These are phyloP conservation scores for Colletotrichum viniferum DNA, from an alignment of 2,329 filamentous ascomycete species.

Conservation along the genomic window DNA sequence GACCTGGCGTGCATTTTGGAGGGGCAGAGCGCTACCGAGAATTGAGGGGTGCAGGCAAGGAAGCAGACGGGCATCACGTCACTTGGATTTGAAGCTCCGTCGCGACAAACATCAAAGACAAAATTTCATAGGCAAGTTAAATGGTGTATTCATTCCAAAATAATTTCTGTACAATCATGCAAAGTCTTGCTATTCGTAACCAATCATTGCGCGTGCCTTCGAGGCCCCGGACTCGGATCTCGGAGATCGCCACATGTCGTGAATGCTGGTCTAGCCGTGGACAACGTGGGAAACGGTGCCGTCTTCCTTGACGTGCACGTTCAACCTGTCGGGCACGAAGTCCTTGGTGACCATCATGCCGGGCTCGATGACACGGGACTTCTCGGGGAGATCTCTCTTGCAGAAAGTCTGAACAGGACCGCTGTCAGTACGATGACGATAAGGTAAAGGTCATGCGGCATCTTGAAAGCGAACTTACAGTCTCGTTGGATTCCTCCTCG, in stretches of 20 bases:
- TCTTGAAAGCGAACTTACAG: constrained; percentile 45
- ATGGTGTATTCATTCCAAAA: neutral
- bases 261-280: constrained; percentile 48
- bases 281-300: constrained; percentile 64
- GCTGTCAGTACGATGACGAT: neutral
- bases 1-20: constrained; percentile 22
- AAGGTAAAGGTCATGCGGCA: neutral
- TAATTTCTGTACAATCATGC: neutral
- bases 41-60: neutral
- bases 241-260: neutral
- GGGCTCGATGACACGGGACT: constrained; percentile 60
- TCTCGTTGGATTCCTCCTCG: constrained; percentile 54
- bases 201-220: neutral
- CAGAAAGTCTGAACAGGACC: constrained; percentile 55
- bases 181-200: neutral
- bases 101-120: neutral
- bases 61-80: constrained; percentile 2
- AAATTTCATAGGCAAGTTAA: neutral
- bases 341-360: constrained; percentile 64
- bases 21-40: neutral
- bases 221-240: neutral
- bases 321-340: constrained; percentile 57
- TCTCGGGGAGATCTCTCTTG: constrained; percentile 62
- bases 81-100: neutral
- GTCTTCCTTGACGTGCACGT: constrained; percentile 63